Conservation (phyloP, 2,329 filamentous ascomycete genomes). For the Cordyceps militaris region DNA sequence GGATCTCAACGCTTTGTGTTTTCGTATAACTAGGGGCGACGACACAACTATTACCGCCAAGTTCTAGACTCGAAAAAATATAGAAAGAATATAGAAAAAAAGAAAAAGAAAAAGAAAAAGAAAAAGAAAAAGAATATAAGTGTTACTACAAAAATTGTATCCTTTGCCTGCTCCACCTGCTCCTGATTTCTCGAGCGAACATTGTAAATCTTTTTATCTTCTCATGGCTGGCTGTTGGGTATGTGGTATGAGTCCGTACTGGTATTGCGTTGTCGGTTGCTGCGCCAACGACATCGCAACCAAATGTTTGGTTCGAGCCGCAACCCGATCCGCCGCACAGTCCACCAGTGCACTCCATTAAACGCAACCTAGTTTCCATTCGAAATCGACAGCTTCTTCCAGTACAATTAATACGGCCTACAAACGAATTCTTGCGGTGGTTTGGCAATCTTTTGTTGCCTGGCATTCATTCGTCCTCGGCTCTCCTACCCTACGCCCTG, state of each 20-base stretch:
- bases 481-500: not conserved
- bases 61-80: too few relatives aligned
- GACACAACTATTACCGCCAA: too few relatives aligned
- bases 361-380: not conserved
- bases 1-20: too few relatives aligned
- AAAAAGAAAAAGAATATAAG: not conserved
- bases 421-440: not conserved
- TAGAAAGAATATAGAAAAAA: not conserved
- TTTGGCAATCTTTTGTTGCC: not conserved
- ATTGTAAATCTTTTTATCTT: too few relatives aligned
- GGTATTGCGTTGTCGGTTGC: too few relatives aligned
- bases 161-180: too few relatives aligned
- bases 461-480: not conserved
- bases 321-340: slow-evolving; percentile 4
- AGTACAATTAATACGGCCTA: not conserved
- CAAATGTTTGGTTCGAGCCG: slow-evolving; percentile 5
- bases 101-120: not conserved
- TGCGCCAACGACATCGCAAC: slow-evolving; percentile 2
- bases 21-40: too few relatives aligned
- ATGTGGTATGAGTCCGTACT: too few relatives aligned
- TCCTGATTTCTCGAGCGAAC: too few relatives aligned
- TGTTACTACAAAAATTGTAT: too few relatives aligned
- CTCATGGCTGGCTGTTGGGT: not conserved
- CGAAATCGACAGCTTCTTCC: not conserved
- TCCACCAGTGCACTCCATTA: not conserved